Base-by-base conservation (phyloP, 345 rosid genomes). In the Iberis pinnata region DNA sequence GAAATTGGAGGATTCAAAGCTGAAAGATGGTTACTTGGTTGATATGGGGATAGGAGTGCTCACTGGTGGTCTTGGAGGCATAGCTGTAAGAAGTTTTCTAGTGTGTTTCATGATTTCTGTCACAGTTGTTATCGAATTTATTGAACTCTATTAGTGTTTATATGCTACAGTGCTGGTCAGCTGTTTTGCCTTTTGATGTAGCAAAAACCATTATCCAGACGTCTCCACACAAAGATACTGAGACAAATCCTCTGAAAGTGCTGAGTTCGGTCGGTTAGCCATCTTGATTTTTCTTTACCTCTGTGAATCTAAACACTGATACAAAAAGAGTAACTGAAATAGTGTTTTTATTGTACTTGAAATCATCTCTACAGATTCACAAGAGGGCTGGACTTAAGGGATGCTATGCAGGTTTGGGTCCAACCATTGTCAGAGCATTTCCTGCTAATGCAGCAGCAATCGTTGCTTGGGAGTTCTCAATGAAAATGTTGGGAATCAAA, bases 381-480 rank as follows among this genome's bases (percentile, higher is more conserved):
- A 70, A 65, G 69, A 80, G 81, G 61, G 81, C 83, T 26, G 97
- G 95, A 67, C 26, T 88, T 24, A 80, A 73, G 68, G 99, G 92
- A 61, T 93, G 95, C 73, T 86, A 88, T 22, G 61, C 95, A 4
- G 99, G 97, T 51, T 70, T 93, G 19, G 90, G 89, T 58, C 97
- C 92, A 1, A 93, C 97, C 7, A 72, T 88, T 11, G 73, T 65
- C 35, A 78, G 97, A 70, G 94, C 97, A 31, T 93, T 93, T 70
- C 95, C 97, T 40, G 97, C 99, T 48, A 93, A 93, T 64, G 99
- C 97, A 22, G 85, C 88, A 29, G 95, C 99, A 14, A 93, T 93
- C 17, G 95, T 88, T 51, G 75, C 95, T 53, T 88, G 97, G 99
- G 99, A 93, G 71, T 70, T 93, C 9, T 86, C 95, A 43, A 65